Conservation (phyloP, 1,284 basidiomycete species). For the Mrakiaceae sp. region DNA sequence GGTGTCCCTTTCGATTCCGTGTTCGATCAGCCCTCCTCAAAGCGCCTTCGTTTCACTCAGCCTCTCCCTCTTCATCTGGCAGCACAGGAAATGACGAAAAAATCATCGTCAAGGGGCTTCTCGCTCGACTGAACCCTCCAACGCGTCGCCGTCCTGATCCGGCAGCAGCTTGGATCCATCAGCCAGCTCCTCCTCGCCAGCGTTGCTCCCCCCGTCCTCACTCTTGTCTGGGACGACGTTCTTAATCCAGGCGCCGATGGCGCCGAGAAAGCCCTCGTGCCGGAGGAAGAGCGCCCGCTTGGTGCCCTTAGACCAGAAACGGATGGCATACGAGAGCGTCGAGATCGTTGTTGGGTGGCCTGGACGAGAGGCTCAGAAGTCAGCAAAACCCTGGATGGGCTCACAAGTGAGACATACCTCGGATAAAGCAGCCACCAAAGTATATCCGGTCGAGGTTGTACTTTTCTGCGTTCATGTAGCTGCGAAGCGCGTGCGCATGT, state of each 20-base stretch:
- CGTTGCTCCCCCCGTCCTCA: not conserved
- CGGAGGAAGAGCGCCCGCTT: constrained; percentile 93
- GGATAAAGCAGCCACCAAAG: constrained; percentile 98
- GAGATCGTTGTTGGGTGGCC: constrained; percentile 95
- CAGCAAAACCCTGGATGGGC: not conserved
- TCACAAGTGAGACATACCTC: constrained; percentile 49
- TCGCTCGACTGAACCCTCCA: too few species aligned
- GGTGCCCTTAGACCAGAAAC: constrained; percentile 98
- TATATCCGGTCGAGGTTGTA: constrained; percentile 95
- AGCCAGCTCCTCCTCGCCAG: not conserved
- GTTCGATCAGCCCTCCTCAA: too few species aligned
- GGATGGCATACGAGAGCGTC: constrained; percentile 95
- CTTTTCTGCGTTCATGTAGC: constrained; percentile 99
- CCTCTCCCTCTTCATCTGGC: too few species aligned
- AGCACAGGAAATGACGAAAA: too few species aligned
- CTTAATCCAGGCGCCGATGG: constrained; percentile 92
- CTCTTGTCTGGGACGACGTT: constrained; percentile 48
- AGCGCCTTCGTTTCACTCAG: too few species aligned
- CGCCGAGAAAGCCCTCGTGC: constrained; percentile 94
- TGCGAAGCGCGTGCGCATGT: constrained; percentile 29
- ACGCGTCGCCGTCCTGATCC: not conserved
- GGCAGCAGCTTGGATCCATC: not conserved
- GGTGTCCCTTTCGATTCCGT: too few species aligned
- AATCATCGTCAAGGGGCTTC: too few species aligned
- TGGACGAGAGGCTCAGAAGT: constrained; percentile 29